Conservation (phyloP, 1,139 yeast genomes). For the Yamadazyma epiphylla region DNA sequence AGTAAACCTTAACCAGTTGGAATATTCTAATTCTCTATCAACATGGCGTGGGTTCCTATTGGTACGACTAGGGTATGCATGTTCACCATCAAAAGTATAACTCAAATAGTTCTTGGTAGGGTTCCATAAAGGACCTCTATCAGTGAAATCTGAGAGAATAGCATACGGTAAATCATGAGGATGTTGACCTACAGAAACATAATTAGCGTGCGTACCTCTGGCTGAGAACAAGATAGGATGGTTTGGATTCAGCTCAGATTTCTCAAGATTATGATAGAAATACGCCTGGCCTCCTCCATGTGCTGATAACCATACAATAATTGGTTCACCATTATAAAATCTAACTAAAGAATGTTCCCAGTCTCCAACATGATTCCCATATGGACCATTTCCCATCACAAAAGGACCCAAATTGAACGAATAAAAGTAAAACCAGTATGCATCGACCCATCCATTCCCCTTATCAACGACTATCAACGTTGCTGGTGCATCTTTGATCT, state of each 20-base stretch:
- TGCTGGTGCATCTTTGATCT: constrained; percentile 74
- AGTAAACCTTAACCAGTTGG: constrained; percentile 72
- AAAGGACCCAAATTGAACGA: constrained; percentile 93
- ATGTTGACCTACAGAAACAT: constrained; percentile 94
- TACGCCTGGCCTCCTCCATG: constrained; percentile 98
- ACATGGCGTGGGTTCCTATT: constrained; percentile 39
- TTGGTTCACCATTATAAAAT: constrained; percentile 75
- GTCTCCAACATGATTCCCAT: constrained; percentile 95
- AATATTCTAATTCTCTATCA: constrained; percentile 61
- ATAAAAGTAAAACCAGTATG: constrained; percentile 94
- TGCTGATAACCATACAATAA: constrained; percentile 97
- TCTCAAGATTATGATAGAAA: constrained; percentile 70
- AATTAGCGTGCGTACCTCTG: constrained; percentile 95
- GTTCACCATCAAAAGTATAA: constrained; percentile 67
- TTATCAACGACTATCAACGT: constrained; percentile 80
- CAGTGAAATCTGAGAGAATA: constrained; percentile 88
- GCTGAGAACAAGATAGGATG: constrained; percentile 85
- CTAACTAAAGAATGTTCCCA: constrained; percentile 96
- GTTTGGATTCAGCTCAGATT: constrained; percentile 43
- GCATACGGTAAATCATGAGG: constrained; percentile 93
- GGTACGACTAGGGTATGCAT: constrained; percentile 35
- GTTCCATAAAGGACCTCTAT: constrained; percentile 93
- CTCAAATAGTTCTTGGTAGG: constrained; percentile 79
- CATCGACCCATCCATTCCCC: constrained; percentile 90
- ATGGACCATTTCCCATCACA: constrained; percentile 97